Base-by-base conservation (phyloP, 2,329 filamentous ascomycete species). In the Chaetomium strumarium region DNA sequence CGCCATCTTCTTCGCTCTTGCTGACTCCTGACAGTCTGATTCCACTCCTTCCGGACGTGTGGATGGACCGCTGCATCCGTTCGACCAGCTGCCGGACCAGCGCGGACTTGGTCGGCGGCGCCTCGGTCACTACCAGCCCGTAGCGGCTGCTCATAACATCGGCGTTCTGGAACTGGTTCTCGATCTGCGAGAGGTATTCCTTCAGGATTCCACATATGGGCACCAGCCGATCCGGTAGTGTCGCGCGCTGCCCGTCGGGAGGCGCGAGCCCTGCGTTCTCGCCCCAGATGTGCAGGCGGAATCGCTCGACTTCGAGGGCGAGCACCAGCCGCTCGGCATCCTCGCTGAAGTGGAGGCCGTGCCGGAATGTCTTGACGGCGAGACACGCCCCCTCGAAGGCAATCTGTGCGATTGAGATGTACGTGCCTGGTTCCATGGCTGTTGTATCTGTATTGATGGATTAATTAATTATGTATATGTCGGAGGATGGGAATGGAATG, bases 201-300 rank as follows among this genome's bases (percentile, higher is more conserved):
- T 48, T 53, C 9, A 57, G 44, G 8, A 55, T 36, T 2, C 41
- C 44, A 13, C 38, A 46, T 11, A 55, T 41, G 5, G 52, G 52
- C n/a, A 50, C 16, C 11, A 57, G 16, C 2, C 52, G 49, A 1
- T 33, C 13, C 2, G 53, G 50, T 2, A 57, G 49, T 3, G 43
- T 39, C 1, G 46, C 24, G 1, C 29, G 31, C 7, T 49, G 41
- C 14, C 49, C 51, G 6, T 42, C 43, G 1, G 10, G 46, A n/a
- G 45, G 51, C 12, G 40, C 49, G 17, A 57, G 42, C 12, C 52
- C 55, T 3, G 46, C 48, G 29, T 57, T 57, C 47, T 57, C 55
- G 8, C 55, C 52, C 55, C 55, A 57, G 13, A 55, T 40, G 13
- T 46, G 53, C 12, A 57, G 52, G 11, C 55, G 55, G 30, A 57